phyloP scores from a whole-genome alignment of 495 filamentous ascomycete genomes.

The Elasticomyces elasticus region DNA sequence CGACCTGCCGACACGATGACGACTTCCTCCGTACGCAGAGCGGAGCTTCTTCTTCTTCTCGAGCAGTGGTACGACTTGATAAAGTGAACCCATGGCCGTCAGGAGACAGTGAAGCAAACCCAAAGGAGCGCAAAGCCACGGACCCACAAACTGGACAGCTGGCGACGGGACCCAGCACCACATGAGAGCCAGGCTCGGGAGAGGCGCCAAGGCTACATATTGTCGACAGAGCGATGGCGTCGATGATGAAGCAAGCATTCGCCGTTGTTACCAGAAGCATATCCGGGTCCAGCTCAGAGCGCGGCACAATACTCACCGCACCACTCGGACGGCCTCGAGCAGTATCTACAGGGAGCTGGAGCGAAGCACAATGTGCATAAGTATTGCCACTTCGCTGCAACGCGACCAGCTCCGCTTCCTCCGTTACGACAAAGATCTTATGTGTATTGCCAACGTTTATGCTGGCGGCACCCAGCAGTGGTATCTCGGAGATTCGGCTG shows the following conservation, averaged over 20 bases:
- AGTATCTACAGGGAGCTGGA: not conserved
- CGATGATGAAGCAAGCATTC: not conserved
- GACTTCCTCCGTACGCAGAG: conserved; percentile 10
- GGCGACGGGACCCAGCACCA: not conserved
- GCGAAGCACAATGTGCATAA: not conserved
- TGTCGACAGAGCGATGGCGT: conserved; percentile 3
- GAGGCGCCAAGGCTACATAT: not conserved
- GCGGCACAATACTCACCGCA: not conserved
- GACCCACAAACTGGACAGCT: conserved; percentile 23
- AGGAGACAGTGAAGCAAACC: conserved; percentile 11
- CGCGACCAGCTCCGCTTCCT: not conserved
- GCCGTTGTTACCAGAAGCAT: not conserved
- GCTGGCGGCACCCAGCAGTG: conserved; percentile 8
- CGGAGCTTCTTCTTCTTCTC: not conserved
- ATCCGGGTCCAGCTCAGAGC: not conserved
- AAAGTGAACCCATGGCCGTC: not conserved
- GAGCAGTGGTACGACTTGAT: not conserved
- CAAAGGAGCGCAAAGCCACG: conserved; percentile 26
- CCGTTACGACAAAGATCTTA: conserved; percentile 3
- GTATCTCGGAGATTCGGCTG: not conserved
- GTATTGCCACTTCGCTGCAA: not conserved
- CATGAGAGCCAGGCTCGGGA: not conserved
- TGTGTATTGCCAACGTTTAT: not conserved
- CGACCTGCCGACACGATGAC: conserved; percentile 28
- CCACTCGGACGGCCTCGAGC: conserved; percentile 1